Percentiles rank a stretch among this genome's conserved stretches.
Evolutionary conservation across 2,329 filamentous ascomycete species (phyloP).

Genomic region (Canariomyces notabilis): DNA sequence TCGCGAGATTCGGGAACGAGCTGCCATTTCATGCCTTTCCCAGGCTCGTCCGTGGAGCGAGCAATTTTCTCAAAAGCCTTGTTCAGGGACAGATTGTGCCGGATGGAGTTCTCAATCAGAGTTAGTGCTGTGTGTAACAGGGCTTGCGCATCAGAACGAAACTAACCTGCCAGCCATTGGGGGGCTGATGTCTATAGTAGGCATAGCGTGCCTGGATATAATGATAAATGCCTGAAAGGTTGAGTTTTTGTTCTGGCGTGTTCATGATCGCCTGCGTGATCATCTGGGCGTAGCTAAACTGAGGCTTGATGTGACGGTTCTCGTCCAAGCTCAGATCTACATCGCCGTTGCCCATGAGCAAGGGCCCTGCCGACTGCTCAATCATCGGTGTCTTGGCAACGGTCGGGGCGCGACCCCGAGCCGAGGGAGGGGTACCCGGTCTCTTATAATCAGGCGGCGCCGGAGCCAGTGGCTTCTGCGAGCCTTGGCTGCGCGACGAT

Average conservation of each 20-base stretch:
- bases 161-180: conserved; percentile 83
- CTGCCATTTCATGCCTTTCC: conserved; percentile 99
- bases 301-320: conserved; percentile 87
- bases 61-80: conserved; percentile 93
- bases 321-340: conserved; percentile 77
- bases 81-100: conserved; percentile 92
- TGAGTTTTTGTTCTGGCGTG: conserved; percentile 80
- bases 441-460: conserved; percentile 56
- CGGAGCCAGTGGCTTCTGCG: conserved; percentile 50
- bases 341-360: conserved; percentile 47
- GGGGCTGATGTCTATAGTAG: conserved; percentile 77
- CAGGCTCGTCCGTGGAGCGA: conserved; percentile 86
- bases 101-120: conserved; percentile 75
- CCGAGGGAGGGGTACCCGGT: conserved; percentile 56
- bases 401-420: conserved; percentile 31
- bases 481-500: conserved; percentile 28
- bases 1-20: conserved; percentile 79
- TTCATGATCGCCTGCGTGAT: conserved; percentile 94
- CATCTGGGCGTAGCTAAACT: conserved; percentile 93
- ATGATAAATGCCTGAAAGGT: conserved; percentile 85
- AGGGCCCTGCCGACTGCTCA: conserved; percentile 28
- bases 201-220: conserved; percentile 90
- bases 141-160: neutral
- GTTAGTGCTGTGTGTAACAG: conserved; percentile 23
- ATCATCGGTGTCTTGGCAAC: conserved; percentile 37